phyloP scores from a whole-genome alignment of 75 land plant species.

The Selaginella tamariscina region DNA sequence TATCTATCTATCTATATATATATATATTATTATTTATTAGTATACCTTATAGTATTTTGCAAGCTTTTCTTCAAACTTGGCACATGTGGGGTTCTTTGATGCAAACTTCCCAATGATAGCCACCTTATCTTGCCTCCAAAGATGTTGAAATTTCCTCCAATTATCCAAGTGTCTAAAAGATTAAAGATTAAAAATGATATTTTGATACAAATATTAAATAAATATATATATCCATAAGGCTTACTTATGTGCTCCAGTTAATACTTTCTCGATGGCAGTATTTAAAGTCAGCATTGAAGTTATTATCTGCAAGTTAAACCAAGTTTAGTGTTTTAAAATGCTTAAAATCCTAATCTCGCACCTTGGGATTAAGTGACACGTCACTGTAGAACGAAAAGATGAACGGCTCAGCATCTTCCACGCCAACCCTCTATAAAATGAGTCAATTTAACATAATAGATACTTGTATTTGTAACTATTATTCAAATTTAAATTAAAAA shows the following conservation, averaged over 20 bases:
- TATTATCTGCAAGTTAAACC: slow-evolving; percentile 15
- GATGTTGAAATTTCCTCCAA: slow-evolving; percentile 32
- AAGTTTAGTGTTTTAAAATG: not conserved
- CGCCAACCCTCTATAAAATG: slow-evolving; percentile 16
- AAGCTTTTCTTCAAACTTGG: slow-evolving; percentile 25
- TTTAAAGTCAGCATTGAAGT: slow-evolving; percentile 25
- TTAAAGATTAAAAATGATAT: not conserved
- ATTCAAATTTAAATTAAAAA: not conserved
- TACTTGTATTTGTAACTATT: not conserved
- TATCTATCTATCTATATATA: too few species aligned
- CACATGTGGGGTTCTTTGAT: slow-evolving; percentile 17
- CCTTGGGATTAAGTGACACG: slow-evolving; percentile 25
- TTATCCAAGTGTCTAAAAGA: slow-evolving; percentile 22
- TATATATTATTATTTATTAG: too few species aligned
- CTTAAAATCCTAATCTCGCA: not conserved
- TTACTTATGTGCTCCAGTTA: slow-evolving; percentile 22
- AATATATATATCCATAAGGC: not conserved
- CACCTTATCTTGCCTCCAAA: slow-evolving; percentile 28
- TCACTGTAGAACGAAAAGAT: slow-evolving; percentile 25
- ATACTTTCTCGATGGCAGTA: slow-evolving; percentile 18
- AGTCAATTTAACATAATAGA: not conserved
- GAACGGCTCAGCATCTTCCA: slow-evolving; percentile 21
- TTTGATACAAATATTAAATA: not conserved
- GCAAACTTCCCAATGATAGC: slow-evolving; percentile 21
- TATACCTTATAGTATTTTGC: slow-evolving; percentile 25